Conservation (phyloP, 1,139 yeast species). For the Ogataea hybrid region DNA sequence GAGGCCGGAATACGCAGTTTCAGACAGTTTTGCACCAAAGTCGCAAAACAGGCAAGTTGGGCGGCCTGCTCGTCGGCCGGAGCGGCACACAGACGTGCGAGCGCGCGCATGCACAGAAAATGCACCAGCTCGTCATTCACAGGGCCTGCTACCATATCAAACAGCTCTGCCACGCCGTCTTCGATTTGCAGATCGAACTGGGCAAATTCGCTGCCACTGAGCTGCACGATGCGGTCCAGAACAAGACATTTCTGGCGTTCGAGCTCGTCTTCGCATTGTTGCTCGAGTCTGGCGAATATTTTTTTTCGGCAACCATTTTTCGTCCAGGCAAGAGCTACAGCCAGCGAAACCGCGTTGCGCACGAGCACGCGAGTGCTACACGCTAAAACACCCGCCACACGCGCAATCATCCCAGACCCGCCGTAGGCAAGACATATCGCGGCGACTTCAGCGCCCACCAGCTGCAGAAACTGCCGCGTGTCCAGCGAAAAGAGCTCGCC, state of each 20-base stretch:
- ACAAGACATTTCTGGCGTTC: slow-evolving; percentile 35
- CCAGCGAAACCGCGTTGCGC: slow-evolving; percentile 27
- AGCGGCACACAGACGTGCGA: neutral
- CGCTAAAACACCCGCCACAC: slow-evolving; percentile 12
- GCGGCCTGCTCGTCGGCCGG: neutral
- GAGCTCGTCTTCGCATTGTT: slow-evolving; percentile 11
- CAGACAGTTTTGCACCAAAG: neutral
- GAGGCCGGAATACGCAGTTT: neutral
- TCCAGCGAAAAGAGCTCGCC: slow-evolving; percentile 35
- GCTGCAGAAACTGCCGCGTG: slow-evolving; percentile 32
- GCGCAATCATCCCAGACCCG: slow-evolving; percentile 13
- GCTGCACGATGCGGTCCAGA: slow-evolving; percentile 34
- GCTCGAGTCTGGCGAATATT: slow-evolving; percentile 9
- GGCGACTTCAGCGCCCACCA: slow-evolving; percentile 37
- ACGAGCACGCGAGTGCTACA: slow-evolving; percentile 16
- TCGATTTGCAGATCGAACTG: neutral
- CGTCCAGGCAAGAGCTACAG: slow-evolving; percentile 26
- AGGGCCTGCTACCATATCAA: neutral
- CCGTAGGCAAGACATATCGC: slow-evolving; percentile 37
- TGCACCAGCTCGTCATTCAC: neutral
- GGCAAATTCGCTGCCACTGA: slow-evolving; percentile 16
- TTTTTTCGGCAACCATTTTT: slow-evolving; percentile 14
- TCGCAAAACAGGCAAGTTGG: neutral
- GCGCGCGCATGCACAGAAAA: neutral
- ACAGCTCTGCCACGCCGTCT: neutral